Base-by-base conservation (phyloP, 306 rosid species). In the Cucurbita argyrosperma region DNA sequence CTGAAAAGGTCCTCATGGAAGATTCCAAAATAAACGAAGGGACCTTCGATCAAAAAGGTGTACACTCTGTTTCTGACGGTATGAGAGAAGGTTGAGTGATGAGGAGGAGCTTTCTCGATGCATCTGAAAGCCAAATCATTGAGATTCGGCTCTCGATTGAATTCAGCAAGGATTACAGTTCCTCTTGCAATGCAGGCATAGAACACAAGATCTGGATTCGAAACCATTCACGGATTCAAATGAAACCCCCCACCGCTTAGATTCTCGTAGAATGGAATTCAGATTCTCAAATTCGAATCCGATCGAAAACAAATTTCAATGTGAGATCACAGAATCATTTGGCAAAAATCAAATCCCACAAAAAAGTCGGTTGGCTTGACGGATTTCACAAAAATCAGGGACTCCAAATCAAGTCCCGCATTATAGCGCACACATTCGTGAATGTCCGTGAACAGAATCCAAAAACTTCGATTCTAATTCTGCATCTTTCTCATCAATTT, bases 131-230 rank as follows among this genome's bases (percentile, higher is more conserved):
- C 96, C 6, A 94, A 68, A 8, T 73, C 63, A 67, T 85, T 87
- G 75, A 91, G 81, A 72, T 75, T 81, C 1, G 88, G 56, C 30
- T 89, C 90, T 53, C 74, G 59, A 4, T 82, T 46, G 75, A 87
- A 81, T 54, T 88, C 88, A 66, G 86, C 96, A 9, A 94, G 83
- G 76, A 89, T 76, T 8, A 88, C 85, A 39, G 60, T 77, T n/a
- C 81, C 82, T 66, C 79, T 80, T 4, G 96, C 95, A 91, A 91
- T 88, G 96, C 97, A 91, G 21, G 83, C 80, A 47, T 94, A 89
- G 68, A 80, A 80, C 62, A 94, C 81, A 10, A 84, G 78, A 54
- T 83, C 80, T 18, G 96, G 97, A 78, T 88, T 88, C 79, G 81
- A 77, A 82, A 76, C 61, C 79, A 76, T 76, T 39, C 63, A 40